Evolutionary conservation across 2,329 filamentous ascomycete genomes (phyloP), one percentile per base, ranked within the genome.

Genomic region (Alternaria postmessia): DNA sequence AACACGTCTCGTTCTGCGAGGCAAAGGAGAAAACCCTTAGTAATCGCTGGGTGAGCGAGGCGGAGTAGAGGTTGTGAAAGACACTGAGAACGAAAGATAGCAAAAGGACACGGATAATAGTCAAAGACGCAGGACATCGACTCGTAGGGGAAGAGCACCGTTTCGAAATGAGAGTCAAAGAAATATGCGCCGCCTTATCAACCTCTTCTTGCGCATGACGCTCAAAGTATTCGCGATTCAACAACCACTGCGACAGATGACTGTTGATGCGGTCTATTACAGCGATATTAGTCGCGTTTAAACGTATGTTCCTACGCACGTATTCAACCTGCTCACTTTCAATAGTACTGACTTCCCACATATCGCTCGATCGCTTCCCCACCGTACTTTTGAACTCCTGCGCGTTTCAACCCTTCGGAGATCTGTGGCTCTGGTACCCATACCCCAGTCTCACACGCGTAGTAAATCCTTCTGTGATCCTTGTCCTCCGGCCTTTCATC

Each of bases 281-380:
- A 24, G 24, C 24, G 24, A 24, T 0, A 24, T 7, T 24, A 24
- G 24, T 24, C 24, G 7, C 7, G 24, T 26, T 7, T 7, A 26
- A 2, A 26, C 24, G 24, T 26, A 7, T 26, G 2, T 26, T 26
- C 24, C 1, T 7, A 26, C 24, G 24, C 24, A 7, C 22, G 34
- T 28, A 28, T 8, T 6, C 16, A 28, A 30, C 2, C 3, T 39
- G 20, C 12, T 52, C 36, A 32, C 18, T 2, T 41, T 57, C 47
- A 53, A 51, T 52, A 53, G 34, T 58, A 58, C n/a, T 41, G 55
- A 28, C 55, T 58, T 6, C 51, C 51, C 24, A 60, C 18, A n/a
- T 44, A 60, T 32, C 52, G n/a, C 52, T 60, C 57, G 41, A 60
- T 52, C 1, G 11, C 39, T 34, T 60, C 51, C 8, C 51, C 56